phyloP scores from a whole-genome alignment of 2,329 filamentous ascomycete genomes.

The Fusarium denticulatum region DNA sequence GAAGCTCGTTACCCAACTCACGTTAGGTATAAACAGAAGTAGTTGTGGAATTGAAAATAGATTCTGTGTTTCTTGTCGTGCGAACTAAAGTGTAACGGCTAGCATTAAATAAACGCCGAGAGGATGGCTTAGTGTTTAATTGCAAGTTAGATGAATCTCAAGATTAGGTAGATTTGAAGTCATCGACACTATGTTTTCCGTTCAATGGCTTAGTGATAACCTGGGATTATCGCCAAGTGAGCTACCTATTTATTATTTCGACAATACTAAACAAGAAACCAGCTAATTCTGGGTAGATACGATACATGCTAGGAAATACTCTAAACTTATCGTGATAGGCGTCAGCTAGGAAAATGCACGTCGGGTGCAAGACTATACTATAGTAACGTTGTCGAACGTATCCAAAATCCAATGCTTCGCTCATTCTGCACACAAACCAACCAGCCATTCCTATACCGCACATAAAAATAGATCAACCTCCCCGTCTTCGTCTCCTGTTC shows the following conservation, averaged over 20 bases:
- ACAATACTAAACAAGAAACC: neutral
- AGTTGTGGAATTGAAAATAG: neutral
- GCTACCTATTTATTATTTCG: neutral
- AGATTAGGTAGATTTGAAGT: neutral
- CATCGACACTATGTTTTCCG: neutral
- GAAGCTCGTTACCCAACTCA: slow-evolving; percentile 5
- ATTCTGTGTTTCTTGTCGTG: neutral
- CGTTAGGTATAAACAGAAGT: slow-evolving; percentile 5
- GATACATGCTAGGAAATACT: slow-evolving; percentile 7
- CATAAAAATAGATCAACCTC: neutral
- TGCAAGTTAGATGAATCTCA: neutral
- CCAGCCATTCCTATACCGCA: neutral
- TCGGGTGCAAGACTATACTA: slow-evolving; percentile 33
- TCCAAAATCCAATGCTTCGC: slow-evolving; percentile 30
- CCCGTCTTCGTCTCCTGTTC: neutral
- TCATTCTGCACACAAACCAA: slow-evolving; percentile 1
- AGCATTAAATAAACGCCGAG: neutral
- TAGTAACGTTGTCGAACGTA: slow-evolving; percentile 1
- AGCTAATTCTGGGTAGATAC: neutral
- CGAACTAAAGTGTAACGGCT: neutral
- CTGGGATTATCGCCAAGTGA: neutral
- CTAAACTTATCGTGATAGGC: slow-evolving; percentile 31
- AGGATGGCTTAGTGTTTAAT: neutral
- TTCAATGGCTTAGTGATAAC: neutral
- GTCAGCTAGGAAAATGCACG: slow-evolving; percentile 35